These are phyloP conservation scores for Ichthyophthirius multifiliis DNA, from an alignment of 169 alveolate species.

Conservation along the genomic window DNA sequence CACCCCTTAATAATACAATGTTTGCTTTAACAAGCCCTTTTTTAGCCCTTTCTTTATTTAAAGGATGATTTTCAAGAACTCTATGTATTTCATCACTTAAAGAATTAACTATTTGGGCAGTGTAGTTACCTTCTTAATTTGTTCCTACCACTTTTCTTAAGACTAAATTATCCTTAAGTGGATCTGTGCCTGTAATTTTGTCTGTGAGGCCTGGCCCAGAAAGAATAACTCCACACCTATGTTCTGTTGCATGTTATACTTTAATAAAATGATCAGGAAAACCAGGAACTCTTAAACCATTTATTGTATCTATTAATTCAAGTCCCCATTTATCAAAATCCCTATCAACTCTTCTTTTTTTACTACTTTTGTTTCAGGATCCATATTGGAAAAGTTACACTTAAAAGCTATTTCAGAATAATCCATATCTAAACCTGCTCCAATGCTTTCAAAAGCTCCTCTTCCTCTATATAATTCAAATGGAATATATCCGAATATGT, in stretches of 20 bases:
- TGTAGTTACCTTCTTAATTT: slow-evolving; percentile 17
- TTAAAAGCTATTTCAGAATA: slow-evolving; percentile 76
- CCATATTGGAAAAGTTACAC: slow-evolving; percentile 67
- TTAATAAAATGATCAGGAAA: slow-evolving; percentile 36
- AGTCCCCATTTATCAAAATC: slow-evolving; percentile 74
- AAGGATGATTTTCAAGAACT: slow-evolving; percentile 44
- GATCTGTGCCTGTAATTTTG: slow-evolving; percentile 67
- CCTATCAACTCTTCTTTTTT: slow-evolving; percentile 63
- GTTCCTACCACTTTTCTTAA: slow-evolving; percentile 26
- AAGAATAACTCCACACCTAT: slow-evolving; percentile 65
- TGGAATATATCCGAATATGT: slow-evolving; percentile 66
- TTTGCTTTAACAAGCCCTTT: slow-evolving; percentile 57
- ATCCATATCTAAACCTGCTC: slow-evolving; percentile 67
- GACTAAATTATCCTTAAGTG: slow-evolving; percentile 55
- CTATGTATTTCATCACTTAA: slow-evolving; percentile 43
- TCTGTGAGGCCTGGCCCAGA: slow-evolving; percentile 49
- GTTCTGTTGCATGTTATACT: slow-evolving; percentile 76
- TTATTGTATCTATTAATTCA: slow-evolving; percentile 48
- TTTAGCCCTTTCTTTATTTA: slow-evolving; percentile 56
- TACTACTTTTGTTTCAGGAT: slow-evolving; percentile 58
- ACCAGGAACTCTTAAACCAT: slow-evolving; percentile 43
- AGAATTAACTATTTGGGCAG: slow-evolving; percentile 45
- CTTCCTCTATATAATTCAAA: slow-evolving; percentile 62
- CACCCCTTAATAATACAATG: slow-evolving; percentile 59
- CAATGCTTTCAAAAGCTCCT: slow-evolving; percentile 78